Conservation (phyloP, 108 stramenopile genomes). For the Nitzschia palea region DNA sequence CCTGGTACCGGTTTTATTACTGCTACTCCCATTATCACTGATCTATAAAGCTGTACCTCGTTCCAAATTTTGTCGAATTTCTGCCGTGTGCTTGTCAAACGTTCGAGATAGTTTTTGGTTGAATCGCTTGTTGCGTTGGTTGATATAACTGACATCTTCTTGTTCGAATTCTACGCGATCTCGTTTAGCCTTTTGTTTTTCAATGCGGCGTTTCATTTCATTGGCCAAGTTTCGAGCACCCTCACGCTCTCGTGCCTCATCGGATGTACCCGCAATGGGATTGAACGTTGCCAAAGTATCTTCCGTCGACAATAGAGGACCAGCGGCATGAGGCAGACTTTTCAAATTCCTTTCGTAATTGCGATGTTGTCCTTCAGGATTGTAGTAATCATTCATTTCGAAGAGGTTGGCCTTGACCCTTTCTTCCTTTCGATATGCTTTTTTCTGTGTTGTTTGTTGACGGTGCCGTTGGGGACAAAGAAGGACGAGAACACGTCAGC, state of each 20-base stretch:
- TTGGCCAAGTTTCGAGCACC: conserved; percentile 75
- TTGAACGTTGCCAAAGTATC: conserved; percentile 53
- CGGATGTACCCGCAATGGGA: conserved; percentile 39
- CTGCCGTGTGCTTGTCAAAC: conserved; percentile 81
- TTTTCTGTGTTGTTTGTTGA: conserved; percentile 19
- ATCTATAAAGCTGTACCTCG: conserved; percentile 84
- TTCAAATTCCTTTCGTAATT: conserved; percentile 81
- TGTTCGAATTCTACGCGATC: conserved; percentile 66
- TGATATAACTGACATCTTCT: conserved; percentile 82
- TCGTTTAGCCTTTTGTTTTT: conserved; percentile 70
- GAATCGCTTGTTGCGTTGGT: conserved; percentile 86
- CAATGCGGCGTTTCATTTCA: conserved; percentile 81
- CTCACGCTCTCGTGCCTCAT: conserved; percentile 51
- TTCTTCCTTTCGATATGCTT: conserved; percentile 37
- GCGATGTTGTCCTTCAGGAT: conserved; percentile 78
- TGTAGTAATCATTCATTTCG: conserved; percentile 70
- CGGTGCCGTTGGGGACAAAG: neutral
- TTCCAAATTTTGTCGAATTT: conserved; percentile 91
- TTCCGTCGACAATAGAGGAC: neutral
- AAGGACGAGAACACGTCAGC: neutral
- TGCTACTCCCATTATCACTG: no score
- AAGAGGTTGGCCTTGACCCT: conserved; percentile 22
- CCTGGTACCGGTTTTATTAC: no score
- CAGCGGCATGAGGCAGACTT: conserved; percentile 34
- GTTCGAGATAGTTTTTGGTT: conserved; percentile 88